Evolutionary conservation across 768 basidiomycete species (phyloP), one percentile per base, ranked within the genome.

Genomic region (Leccinum fibrillosum): DNA sequence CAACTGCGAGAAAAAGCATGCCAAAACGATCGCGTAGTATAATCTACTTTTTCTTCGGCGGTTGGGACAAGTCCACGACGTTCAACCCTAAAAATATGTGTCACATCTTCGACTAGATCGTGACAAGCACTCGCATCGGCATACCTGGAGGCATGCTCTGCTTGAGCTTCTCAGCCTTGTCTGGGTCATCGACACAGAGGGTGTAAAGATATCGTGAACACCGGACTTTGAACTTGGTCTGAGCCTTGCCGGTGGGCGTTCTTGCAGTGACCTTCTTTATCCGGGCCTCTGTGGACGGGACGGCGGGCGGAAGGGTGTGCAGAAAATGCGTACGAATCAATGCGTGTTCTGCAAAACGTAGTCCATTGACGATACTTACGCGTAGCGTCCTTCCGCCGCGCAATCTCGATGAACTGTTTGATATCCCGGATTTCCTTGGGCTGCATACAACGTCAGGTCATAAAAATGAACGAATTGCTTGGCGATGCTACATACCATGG

Each of bases 211-310:
- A 94, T 74, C 91, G 84, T 60, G 91, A 89, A 81, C 95, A 98
- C 74, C 97, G 85, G 73, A 99, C 86, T 85, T 99, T 99, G 87
- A 98, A 98, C 80, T 98, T 99, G 72, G 91, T 96, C 77, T 86
- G 82, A 35, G 81, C 80, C 79, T 92, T 92, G 68, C 85, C 88
- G 52, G 82, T 82, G 34, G 85, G 73, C 30, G 80, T 75, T 74
- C 82, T 85, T 39, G 89, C 78, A 58, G 84, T 80, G 61, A 88
- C 89, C 82, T 95, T 97, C 82, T 98, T 98, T 86, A 98, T 97
- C 77, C 94, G 92, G 59, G 92, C 94, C 83, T 93, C 96, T 98
- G 75, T 25, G 28, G n/a, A 35, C 28, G 50, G 49, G 52, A 49
- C 3, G 15, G 47, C 1, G 37, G 30, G 47, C 8, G 23, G 26